Evolutionary conservation across 345 rosid species (phyloP), one percentile per base, ranked within the genome.

Genomic region (Firmiana major): DNA sequence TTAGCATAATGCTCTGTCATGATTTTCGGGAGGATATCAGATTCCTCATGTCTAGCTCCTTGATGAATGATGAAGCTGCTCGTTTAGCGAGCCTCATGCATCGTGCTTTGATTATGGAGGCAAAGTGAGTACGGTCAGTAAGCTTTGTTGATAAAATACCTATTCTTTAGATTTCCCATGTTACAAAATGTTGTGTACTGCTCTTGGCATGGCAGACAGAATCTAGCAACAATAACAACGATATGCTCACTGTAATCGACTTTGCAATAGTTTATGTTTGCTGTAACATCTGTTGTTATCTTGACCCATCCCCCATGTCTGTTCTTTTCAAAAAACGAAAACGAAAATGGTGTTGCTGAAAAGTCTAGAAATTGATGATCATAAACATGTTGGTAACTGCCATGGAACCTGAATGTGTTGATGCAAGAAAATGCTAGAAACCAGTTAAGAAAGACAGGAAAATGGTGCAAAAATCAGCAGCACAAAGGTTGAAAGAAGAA

Each of bases 151-250:
- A 12, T 36, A 65, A 38, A 26, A 17, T 51, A 34, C n/a, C 34
- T 24, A 26, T n/a, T 57, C 17, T 13, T 64, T 26, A 31, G 57
- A 49, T 71, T 74, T 58, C 38, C 53, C 22, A 63, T 40, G 57
- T 46, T 80, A 26, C 80, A 26, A 60, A 60, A 49, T 51, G 42
- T 21, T 78, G 57, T 60, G 76, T 70, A 22, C 26, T 83, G 81
- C 38, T 71, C 46, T 46, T 9, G 78, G 78, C 74, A 66, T 80
- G 83, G 89, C 84, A 80, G 87, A 84, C 83, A 86, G 80, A 81
- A 86, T 80, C 87, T 79, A 79, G 79, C 87, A 80, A 19, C 65
- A 53, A 72, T 12, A 75, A 71, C 46, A 42, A n/a, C 70, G 42
- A 42, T 22, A 63, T 55, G 34, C 71, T 60, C 71, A 77, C 55